Percentiles rank a stretch among this genome's conserved stretches.
These are phyloP conservation scores for Xylaria hypoxylon DNA, from an alignment of 2,329 filamentous ascomycete species.

Conservation along the genomic window DNA sequence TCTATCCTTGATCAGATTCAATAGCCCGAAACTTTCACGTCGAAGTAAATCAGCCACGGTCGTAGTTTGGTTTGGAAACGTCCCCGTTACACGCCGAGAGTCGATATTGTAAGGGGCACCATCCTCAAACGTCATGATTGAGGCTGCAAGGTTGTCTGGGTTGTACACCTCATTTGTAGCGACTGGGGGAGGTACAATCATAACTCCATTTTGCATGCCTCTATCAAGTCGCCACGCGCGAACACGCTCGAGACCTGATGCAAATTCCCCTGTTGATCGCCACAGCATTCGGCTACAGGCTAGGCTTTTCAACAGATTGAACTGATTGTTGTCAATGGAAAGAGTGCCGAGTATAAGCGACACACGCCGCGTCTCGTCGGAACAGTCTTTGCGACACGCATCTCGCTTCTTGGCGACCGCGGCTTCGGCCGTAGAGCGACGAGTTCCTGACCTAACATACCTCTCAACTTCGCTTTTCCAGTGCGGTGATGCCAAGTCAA, in stretches of 20 bases:
- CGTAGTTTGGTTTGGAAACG: constrained; percentile 29
- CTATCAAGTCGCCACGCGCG: constrained; percentile 12
- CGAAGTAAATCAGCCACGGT: constrained; percentile 9
- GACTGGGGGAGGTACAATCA: neutral
- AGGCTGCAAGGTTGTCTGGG: constrained; percentile 12
- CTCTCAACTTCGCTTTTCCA: constrained; percentile 9
- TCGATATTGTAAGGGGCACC: constrained; percentile 11
- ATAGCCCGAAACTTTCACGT: neutral
- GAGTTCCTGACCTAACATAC: neutral
- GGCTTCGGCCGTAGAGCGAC: neutral
- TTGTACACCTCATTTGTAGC: neutral
- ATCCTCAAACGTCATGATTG: constrained; percentile 25
- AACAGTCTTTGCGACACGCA: neutral
- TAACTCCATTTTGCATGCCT: constrained; percentile 13
- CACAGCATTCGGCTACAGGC: constrained; percentile 1
- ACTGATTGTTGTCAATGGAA: neutral
- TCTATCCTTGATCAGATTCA: constrained; percentile 1
- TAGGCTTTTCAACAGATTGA: constrained; percentile 9
- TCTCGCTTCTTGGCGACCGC: neutral
- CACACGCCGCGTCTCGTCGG: constrained; percentile 14
- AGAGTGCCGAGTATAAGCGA: constrained; percentile 19
- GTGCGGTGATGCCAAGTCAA: constrained; percentile 8
- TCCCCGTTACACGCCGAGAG: constrained; percentile 1
- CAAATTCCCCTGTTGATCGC: constrained; percentile 14
- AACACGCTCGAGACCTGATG: constrained; percentile 16